Base-by-base conservation (phyloP, 768 basidiomycete species). In the Boletus sp. region DNA sequence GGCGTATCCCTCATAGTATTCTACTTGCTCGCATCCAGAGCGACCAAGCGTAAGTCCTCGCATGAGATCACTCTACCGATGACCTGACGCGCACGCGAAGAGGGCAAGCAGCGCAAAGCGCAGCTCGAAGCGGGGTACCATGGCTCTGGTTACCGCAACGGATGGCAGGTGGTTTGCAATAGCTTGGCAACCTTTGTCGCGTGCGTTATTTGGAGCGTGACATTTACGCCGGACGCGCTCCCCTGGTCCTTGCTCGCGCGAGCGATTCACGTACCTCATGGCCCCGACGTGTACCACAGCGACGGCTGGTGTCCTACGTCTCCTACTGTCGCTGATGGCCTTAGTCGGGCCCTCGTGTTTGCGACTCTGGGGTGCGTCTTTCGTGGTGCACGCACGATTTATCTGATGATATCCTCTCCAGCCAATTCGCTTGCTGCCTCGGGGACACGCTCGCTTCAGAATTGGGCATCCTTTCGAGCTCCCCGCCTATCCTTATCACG, bases 361-460 rank as follows among this genome's bases (percentile, higher is more conserved):
- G 81, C 75, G 12, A 79, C 81, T 0, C 68, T 94, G 0, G 92
- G 92, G 83, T 90, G 79, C 66, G 54, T 54, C 17, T 65, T 24
- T 55, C 12, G 10, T 48, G 28, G n/a, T 40, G 41, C 20, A 14
- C 29, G 7, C 29, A 14, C 17, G 32, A 28, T 47, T n/a, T 37
- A 15, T 17, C 53, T 63, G 24, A 24, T 24, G 24, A 44, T 11
- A 11, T 36, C 46, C 28, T 15, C 37, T 35, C 33, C 4, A 94
- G 92, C 4, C 93, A 95, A 67, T 92, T 93, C 70, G 86, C 87
- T 3, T 94, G 90, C 71, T 93, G 90, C 67, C 78, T 94, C 9
- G 94, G 92, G 6, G 94, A 97, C 65, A 97, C 94, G 0, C 83
- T 98, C 2, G 94, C 94, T 1, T 95, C 92, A 9, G 95, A 97